A percentile compares a stretch with the other conserved stretches of the same genome.
These are phyloP conservation scores for Podaxis mareebaensis DNA, from an alignment of 768 basidiomycete genomes.

Conservation along the genomic window DNA sequence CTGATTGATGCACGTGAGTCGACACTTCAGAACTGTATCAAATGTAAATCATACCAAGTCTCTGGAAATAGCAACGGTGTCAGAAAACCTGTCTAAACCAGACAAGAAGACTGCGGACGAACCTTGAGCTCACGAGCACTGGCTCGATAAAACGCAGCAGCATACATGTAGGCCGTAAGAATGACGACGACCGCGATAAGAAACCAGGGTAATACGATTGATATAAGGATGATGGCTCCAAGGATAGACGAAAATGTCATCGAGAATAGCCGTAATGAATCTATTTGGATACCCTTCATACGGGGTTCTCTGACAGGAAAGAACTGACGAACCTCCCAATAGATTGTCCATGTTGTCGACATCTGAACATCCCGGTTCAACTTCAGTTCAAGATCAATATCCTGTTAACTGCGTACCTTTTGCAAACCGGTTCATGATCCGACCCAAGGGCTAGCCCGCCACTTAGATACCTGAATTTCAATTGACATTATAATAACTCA, in stretches of 20 bases:
- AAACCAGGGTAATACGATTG: conserved; percentile 82
- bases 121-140: conserved; percentile 89
- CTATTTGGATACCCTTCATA: conserved; percentile 28
- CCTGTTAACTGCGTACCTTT: conserved; percentile 47
- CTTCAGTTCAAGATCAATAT: conserved; percentile 1
- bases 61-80: conserved; percentile 32
- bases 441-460: conserved; percentile 63
- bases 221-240: conserved; percentile 78
- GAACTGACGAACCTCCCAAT: conserved; percentile 46
- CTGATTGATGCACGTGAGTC: conserved; percentile 31
- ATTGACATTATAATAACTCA: conserved; percentile 28
- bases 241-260: conserved; percentile 63
- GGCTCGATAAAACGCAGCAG: conserved; percentile 80
- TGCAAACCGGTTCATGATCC: conserved; percentile 89
- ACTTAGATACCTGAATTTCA: conserved; percentile 11
- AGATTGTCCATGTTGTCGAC: conserved; percentile 81
- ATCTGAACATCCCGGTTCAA: conserved; percentile 36
- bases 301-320: not conserved
- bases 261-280: conserved; percentile 74
- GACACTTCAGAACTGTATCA: not conserved
- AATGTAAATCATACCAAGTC: conserved; percentile 45
- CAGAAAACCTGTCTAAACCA: not conserved
- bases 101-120: conserved; percentile 15
- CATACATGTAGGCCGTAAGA: conserved; percentile 61
- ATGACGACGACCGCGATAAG: conserved; percentile 70